Percentiles rank a stretch among this genome's conserved stretches.
These are phyloP conservation scores for Hyphopichia pseudoburtonii DNA, from an alignment of 1,139 yeast genomes.

Conservation along the genomic window DNA sequence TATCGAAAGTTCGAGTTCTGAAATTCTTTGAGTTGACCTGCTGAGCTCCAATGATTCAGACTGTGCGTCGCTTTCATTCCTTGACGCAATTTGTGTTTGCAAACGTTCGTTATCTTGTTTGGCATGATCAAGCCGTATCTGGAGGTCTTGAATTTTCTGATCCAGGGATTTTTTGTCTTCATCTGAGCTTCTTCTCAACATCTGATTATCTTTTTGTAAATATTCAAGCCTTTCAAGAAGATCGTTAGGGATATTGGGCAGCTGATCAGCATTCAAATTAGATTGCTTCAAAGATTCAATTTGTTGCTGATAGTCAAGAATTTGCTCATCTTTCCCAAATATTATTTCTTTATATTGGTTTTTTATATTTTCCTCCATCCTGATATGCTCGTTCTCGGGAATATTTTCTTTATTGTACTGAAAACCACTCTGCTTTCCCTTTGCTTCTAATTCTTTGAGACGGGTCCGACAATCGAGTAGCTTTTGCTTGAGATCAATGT, in stretches of 20 bases:
- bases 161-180: constrained; percentile 2
- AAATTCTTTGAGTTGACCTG: constrained; percentile 3
- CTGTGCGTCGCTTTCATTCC: not conserved
- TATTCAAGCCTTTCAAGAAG: constrained; percentile 10
- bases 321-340: constrained; percentile 15
- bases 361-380: constrained; percentile 12
- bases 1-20: constrained; percentile 2
- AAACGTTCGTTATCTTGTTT: constrained; percentile 7
- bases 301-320: constrained; percentile 9
- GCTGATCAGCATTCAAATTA: too few species aligned
- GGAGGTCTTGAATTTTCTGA: constrained; percentile 4
- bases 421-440: constrained; percentile 10
- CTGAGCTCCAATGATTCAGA: not conserved
- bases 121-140: constrained; percentile 6
- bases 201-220: constrained; percentile 11
- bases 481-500: constrained; percentile 42
- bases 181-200: constrained; percentile 4
- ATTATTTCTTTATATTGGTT: constrained; percentile 11
- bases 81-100: constrained; percentile 2
- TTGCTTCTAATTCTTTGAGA: constrained; percentile 7
- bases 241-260: constrained; percentile 8
- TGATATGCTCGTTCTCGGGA: constrained; percentile 5
- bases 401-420: constrained; percentile 19
- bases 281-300: constrained; percentile 5
- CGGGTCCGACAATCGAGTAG: constrained; percentile 19